Percentiles rank a stretch among this genome's conserved stretches.
phyloP scores from a whole-genome alignment of 495 filamentous ascomycete species.

The Melanomma pulvis-pyrius region DNA sequence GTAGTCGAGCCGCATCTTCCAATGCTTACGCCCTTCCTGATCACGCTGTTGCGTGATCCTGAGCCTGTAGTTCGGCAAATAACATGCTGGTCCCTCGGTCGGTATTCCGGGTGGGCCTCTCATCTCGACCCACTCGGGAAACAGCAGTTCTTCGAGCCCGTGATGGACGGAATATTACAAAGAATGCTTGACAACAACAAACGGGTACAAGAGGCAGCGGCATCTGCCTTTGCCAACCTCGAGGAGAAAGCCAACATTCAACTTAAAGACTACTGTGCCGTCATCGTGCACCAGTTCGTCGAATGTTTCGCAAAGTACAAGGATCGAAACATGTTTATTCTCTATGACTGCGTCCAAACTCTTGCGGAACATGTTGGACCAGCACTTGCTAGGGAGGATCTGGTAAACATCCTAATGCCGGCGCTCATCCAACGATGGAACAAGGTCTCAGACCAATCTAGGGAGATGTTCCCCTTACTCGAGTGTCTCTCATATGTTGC shows the following conservation, averaged over 20 bases:
- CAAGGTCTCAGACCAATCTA: constrained; percentile 81
- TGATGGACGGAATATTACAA: constrained; percentile 94
- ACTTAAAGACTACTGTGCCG: constrained; percentile 80
- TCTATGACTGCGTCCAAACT: constrained; percentile 98
- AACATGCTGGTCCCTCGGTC: constrained; percentile 94
- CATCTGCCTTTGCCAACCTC: constrained; percentile 93
- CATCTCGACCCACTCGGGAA: constrained; percentile 68
- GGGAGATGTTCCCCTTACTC: constrained; percentile 90
- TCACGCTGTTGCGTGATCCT: constrained; percentile 78
- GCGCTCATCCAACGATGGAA: constrained; percentile 89
- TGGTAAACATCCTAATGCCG: constrained; percentile 88
- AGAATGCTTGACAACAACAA: constrained; percentile 98
- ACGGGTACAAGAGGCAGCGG: constrained; percentile 94
- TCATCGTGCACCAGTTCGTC: constrained; percentile 91
- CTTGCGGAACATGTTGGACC: constrained; percentile 88
- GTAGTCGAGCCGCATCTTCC: constrained; percentile 89
- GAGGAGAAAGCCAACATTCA: constrained; percentile 87
- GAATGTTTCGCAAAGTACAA: constrained; percentile 93
- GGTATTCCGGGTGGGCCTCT: constrained; percentile 93
- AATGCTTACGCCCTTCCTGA: constrained; percentile 86
- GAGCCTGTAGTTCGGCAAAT: constrained; percentile 97
- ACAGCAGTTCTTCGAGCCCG: constrained; percentile 83
- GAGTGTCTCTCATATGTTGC: constrained; percentile 96
- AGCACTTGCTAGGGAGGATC: constrained; percentile 72
- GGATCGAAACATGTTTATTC: constrained; percentile 97